phyloP scores from a whole-genome alignment of 306 rosid species.

The Rosa lucieae region DNA sequence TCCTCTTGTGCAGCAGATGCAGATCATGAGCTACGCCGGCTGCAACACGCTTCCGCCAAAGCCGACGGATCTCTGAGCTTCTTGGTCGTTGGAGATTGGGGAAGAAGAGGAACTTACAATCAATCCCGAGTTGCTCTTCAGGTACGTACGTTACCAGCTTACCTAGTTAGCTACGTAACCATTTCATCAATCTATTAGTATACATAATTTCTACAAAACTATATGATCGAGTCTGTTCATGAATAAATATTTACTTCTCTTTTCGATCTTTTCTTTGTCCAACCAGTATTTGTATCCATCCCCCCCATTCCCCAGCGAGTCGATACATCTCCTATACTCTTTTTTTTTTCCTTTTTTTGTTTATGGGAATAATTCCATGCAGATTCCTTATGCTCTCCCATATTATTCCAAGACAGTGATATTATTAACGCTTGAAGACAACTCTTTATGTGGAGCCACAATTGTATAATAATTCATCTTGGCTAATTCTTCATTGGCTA shows the following conservation, averaged over 20 bases:
- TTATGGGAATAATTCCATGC: conserved; percentile 4
- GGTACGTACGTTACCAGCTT: conserved; percentile 27
- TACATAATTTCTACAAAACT: background rate
- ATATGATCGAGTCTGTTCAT: background rate
- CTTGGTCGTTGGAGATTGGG: conserved; percentile 77
- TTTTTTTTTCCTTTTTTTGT: background rate
- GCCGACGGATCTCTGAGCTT: conserved; percentile 42
- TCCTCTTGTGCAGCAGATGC: conserved; percentile 2
- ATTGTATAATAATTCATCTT: background rate
- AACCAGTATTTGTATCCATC: background rate
- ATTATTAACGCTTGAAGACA: background rate
- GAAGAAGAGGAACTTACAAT: conserved; percentile 58
- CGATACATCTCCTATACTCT: background rate
- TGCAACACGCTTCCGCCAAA: conserved; percentile 29
- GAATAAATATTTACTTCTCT: background rate
- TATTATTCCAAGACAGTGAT: background rate
- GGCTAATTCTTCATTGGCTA: background rate
- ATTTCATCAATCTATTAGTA: background rate
- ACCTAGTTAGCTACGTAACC: background rate
- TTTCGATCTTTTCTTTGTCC: background rate
- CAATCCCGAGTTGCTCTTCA: conserved; percentile 64
- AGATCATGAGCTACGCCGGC: conserved; percentile 27
- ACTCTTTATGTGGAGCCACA: background rate
- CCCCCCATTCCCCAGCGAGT: background rate
- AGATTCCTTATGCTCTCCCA: background rate